Percentiles rank a stretch among this genome's conserved stretches.
phyloP scores from a whole-genome alignment of 331 rosid genomes.

The Quercus lobata region DNA sequence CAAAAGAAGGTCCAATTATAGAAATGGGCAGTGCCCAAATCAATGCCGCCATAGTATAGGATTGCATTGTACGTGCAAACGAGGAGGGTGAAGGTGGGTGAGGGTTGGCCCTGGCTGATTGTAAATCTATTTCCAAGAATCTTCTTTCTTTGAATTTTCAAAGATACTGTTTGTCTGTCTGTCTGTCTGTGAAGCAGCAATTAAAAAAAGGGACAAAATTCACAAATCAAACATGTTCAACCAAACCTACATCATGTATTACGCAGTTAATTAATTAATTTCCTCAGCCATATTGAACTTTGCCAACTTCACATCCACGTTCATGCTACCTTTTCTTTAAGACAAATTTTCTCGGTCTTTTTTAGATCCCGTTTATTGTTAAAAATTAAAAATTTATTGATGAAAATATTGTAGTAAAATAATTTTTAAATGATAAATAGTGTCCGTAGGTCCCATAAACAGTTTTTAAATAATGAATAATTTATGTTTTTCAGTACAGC shows the following conservation, averaged over 20 bases:
- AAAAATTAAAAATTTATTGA: too few species aligned
- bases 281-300: conserved; percentile 29
- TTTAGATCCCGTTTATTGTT: fast-evolving
- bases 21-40: neutral
- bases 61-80: too few species aligned
- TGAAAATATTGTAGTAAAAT: fast-evolving
- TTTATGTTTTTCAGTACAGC: too few species aligned
- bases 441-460: fast-evolving
- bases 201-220: neutral
- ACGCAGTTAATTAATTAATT: conserved; percentile 22
- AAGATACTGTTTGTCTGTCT: conserved; percentile 9
- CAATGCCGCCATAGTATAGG: neutral
- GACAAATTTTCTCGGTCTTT: conserved; percentile 8
- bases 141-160: conserved; percentile 31
- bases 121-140: conserved; percentile 25
- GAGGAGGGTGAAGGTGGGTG: neutral
- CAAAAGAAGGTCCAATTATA: too few species aligned
- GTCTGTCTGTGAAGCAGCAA: neutral
- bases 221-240: too few species aligned
- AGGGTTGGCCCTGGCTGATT: neutral
- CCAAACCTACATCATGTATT: neutral
- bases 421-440: too few species aligned
- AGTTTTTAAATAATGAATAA: too few species aligned
- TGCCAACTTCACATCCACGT: conserved; percentile 27
- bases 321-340: conserved; percentile 17